phyloP scores from a whole-genome alignment of 2,329 filamentous ascomycete species.

The Colletotrichum somersetense region DNA sequence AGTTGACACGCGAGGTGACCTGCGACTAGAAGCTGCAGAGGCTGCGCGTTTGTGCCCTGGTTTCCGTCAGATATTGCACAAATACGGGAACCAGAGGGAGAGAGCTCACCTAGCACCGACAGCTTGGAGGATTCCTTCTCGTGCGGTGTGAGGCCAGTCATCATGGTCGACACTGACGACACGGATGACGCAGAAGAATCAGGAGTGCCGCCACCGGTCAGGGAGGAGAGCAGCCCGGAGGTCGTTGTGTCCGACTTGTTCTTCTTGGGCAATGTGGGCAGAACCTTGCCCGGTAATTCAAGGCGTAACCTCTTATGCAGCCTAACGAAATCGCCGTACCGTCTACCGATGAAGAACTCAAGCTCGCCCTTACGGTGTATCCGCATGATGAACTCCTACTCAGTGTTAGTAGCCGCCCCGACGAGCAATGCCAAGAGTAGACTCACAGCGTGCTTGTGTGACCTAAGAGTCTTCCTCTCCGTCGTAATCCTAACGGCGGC shows the following conservation, averaged over 20 bases:
- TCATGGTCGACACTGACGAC: slow-evolving; percentile 82
- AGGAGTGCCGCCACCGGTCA: slow-evolving; percentile 69
- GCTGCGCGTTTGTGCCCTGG: slow-evolving; percentile 47
- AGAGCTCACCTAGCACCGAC: slow-evolving; percentile 56
- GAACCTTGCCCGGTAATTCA: slow-evolving; percentile 90
- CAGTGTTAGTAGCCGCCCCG: neutral
- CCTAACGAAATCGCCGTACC: slow-evolving; percentile 89
- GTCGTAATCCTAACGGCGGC: slow-evolving; percentile 86
- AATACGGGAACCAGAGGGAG: neutral
- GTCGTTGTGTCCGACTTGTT: slow-evolving; percentile 84
- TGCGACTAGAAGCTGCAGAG: slow-evolving; percentile 53
- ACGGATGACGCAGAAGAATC: slow-evolving; percentile 85
- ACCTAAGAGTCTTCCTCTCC: slow-evolving; percentile 86
- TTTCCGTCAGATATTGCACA: slow-evolving; percentile 43
- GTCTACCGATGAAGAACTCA: slow-evolving; percentile 83
- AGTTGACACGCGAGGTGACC: slow-evolving; percentile 58
- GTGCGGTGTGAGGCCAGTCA: slow-evolving; percentile 53
- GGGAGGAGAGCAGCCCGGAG: slow-evolving; percentile 64
- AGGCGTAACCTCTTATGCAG: slow-evolving; percentile 83
- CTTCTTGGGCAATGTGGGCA: slow-evolving; percentile 90
- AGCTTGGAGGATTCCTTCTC: slow-evolving; percentile 54
- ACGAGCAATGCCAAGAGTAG: slow-evolving; percentile 37
- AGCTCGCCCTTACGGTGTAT: slow-evolving; percentile 82
- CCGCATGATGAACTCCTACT: slow-evolving; percentile 87
- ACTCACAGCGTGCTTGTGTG: slow-evolving; percentile 91